These are phyloP conservation scores for Paecilomyces niveus DNA, from an alignment of 2,329 filamentous ascomycete genomes.

Conservation along the genomic window DNA sequence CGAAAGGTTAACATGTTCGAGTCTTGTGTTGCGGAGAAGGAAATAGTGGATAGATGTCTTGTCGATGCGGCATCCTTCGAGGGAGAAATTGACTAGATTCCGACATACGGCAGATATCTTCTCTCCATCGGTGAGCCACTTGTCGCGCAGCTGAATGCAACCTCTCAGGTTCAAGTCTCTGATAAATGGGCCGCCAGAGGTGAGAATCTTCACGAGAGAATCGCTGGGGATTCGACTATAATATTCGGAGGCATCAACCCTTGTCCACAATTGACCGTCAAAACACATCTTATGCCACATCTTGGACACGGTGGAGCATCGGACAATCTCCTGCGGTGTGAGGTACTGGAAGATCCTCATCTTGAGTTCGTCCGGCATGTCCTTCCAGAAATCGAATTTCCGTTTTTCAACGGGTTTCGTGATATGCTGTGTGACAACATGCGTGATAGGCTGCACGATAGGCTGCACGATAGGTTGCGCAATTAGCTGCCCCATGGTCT, in stretches of 20 bases:
- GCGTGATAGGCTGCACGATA: conserved; percentile 6
- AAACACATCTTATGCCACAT: conserved; percentile 78
- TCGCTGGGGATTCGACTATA: conserved; percentile 81
- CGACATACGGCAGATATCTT: conserved; percentile 71
- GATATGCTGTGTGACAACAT: conserved; percentile 7
- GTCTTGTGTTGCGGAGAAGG: conserved; percentile 66
- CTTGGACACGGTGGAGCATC: conserved; percentile 68
- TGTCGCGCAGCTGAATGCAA: conserved; percentile 80
- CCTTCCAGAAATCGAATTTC: conserved; percentile 65
- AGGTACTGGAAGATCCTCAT: conserved; percentile 71
- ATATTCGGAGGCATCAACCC: conserved; percentile 76
- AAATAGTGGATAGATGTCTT: conserved; percentile 69
- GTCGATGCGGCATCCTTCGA: conserved; percentile 86
- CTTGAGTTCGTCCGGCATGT: conserved; percentile 75
- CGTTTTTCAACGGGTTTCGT: conserved; percentile 18
- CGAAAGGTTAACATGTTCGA: conserved; percentile 81
- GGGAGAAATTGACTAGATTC: conserved; percentile 78
- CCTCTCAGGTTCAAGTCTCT: conserved; percentile 85
- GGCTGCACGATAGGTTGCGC: conserved; percentile 8
- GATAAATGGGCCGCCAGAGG: conserved; percentile 79
- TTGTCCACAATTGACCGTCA: conserved; percentile 89
- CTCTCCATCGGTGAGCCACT: conserved; percentile 63
- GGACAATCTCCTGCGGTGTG: conserved; percentile 71
- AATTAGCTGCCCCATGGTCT: conserved; percentile 29
- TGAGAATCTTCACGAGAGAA: conserved; percentile 77